Evolutionary conservation across 2,329 filamentous ascomycete species (phyloP).

Genomic region (Xylogone sp.): DNA sequence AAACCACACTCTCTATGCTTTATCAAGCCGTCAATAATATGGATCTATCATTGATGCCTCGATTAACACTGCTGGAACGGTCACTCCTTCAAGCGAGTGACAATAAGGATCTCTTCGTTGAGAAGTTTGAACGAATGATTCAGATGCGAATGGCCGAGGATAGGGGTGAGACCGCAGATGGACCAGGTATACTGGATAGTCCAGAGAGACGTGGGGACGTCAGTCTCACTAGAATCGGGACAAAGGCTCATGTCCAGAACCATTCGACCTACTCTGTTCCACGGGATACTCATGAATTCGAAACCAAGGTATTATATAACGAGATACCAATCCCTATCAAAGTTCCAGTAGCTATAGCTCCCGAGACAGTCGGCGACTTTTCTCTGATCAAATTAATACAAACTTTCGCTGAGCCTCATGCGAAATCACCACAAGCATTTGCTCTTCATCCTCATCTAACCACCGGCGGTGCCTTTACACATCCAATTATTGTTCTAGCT

Average conservation of each 20-base stretch:
- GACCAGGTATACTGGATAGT: constrained; percentile 44
- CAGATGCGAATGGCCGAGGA: constrained; percentile 73
- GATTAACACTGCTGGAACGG: constrained; percentile 76
- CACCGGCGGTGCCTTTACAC: constrained; percentile 82
- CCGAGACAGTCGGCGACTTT: constrained; percentile 96
- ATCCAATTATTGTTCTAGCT: constrained; percentile 90
- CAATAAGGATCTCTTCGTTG: constrained; percentile 92
- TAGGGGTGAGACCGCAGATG: constrained; percentile 36
- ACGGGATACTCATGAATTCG: constrained; percentile 95
- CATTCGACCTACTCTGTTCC: constrained; percentile 70
- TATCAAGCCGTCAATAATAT: constrained; percentile 94
- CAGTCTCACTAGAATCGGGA: constrained; percentile 49
- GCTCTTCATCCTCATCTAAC: constrained; percentile 86
- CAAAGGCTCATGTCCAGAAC: constrained; percentile 59
- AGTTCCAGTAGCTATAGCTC: constrained; percentile 87
- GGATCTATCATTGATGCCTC: constrained; percentile 92
- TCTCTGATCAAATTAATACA: constrained; percentile 96
- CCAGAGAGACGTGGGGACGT: constrained; percentile 31
- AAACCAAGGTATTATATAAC: constrained; percentile 93
- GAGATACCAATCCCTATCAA: constrained; percentile 96
- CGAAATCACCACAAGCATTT: constrained; percentile 81
- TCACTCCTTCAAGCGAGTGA: constrained; percentile 86
- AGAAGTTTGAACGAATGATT: constrained; percentile 96
- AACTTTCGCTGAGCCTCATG: constrained; percentile 80
- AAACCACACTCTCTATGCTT: constrained; percentile 81